These are phyloP conservation scores for Coniochaeta sp. DNA, from an alignment of 2,329 filamentous ascomycete species.

Conservation along the genomic window DNA sequence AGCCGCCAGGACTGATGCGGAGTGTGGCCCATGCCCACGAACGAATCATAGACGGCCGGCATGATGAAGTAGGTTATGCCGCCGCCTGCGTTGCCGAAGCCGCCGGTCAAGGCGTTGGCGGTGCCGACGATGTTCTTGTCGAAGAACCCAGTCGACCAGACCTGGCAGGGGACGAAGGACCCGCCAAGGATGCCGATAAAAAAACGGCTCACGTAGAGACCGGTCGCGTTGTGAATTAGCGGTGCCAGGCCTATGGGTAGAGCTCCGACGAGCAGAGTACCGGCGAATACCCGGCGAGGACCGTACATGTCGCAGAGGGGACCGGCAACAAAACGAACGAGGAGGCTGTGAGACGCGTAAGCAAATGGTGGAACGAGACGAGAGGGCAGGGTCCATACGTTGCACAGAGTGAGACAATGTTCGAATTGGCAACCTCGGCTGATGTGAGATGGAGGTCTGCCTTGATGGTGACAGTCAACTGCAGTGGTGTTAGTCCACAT, in stretches of 20 bases:
- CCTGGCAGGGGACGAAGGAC: slow-evolving; percentile 78
- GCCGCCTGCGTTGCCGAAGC: slow-evolving; percentile 81
- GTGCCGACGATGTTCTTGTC: slow-evolving; percentile 89
- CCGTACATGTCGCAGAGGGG: slow-evolving; percentile 83
- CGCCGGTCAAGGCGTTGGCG: slow-evolving; percentile 77
- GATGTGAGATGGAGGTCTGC: slow-evolving; percentile 66
- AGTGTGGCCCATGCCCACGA: slow-evolving; percentile 53
- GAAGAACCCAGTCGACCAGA: slow-evolving; percentile 89
- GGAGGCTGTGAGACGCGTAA: slow-evolving; percentile 36
- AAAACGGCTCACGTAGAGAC: slow-evolving; percentile 68
- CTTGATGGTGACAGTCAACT: slow-evolving; percentile 70
- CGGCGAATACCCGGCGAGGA: slow-evolving; percentile 71
- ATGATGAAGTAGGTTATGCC: slow-evolving; percentile 92
- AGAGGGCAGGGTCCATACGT: slow-evolving; percentile 37
- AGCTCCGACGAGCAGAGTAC: slow-evolving; percentile 67
- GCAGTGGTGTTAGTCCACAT: neutral
- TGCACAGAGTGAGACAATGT: slow-evolving; percentile 72
- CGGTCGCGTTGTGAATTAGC: slow-evolving; percentile 58
- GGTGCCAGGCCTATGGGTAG: slow-evolving; percentile 79
- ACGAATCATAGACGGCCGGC: slow-evolving; percentile 79
- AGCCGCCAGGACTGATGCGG: slow-evolving; percentile 74
- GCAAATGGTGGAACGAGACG: neutral
- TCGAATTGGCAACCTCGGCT: slow-evolving; percentile 75
- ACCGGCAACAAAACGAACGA: slow-evolving; percentile 72
- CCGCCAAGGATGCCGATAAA: slow-evolving; percentile 76